Evolutionary conservation across 2,329 filamentous ascomycete species (phyloP).

Genomic region (Verticillium nonalfalfae): DNA sequence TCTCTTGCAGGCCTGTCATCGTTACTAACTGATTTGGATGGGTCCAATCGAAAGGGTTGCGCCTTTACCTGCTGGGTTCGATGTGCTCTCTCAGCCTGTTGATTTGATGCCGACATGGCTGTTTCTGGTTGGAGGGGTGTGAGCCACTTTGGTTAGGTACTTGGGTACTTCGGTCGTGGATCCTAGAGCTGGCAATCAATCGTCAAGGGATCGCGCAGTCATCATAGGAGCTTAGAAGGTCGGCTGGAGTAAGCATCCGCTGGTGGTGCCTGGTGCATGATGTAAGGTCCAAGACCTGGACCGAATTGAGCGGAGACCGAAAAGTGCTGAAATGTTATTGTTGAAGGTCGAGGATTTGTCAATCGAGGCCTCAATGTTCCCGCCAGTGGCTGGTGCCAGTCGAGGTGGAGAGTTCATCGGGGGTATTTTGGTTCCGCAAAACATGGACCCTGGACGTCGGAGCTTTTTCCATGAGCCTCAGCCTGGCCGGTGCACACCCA

Average conservation of each 20-base stretch:
- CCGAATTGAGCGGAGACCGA: background rate
- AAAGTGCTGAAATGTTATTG: background rate
- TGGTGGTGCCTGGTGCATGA: too few species aligned
- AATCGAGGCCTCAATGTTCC: background rate
- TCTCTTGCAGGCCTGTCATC: conserved; percentile 7
- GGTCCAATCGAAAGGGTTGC: background rate
- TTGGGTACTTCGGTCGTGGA: background rate
- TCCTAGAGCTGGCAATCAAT: background rate
- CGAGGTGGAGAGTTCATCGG: background rate
- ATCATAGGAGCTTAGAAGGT: background rate
- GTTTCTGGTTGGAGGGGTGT: background rate
- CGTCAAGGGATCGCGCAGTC: background rate
- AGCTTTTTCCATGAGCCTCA: too few species aligned
- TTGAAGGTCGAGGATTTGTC: background rate
- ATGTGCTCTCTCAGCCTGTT: background rate
- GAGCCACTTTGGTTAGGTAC: background rate
- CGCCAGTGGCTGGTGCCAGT: background rate
- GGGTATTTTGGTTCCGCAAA: conserved; percentile 5
- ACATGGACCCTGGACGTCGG: background rate
- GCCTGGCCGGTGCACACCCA: too few species aligned
- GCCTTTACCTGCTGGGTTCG: background rate
- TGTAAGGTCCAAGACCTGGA: too few species aligned
- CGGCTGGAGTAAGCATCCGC: background rate
- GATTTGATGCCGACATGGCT: background rate
- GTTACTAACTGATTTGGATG: background rate